Percentiles rank a stretch among this genome's conserved stretches.
Evolutionary conservation across 2,329 filamentous ascomycete genomes (phyloP).

Genomic region (Sarocladiaceae sp.): DNA sequence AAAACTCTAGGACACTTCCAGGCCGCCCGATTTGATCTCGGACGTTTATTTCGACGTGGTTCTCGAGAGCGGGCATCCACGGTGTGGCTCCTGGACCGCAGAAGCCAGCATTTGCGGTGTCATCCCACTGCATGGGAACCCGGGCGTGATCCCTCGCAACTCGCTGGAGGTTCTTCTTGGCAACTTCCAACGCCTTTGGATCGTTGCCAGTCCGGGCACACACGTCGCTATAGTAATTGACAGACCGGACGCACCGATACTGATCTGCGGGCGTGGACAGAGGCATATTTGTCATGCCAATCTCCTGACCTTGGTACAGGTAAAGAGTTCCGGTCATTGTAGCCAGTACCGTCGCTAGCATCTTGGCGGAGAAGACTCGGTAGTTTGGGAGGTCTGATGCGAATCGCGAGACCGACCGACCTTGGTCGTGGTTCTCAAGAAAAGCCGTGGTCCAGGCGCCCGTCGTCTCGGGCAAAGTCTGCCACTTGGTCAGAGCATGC

Average conservation of each 20-base stretch:
- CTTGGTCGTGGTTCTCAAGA: constrained; percentile 61
- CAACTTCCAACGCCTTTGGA: not conserved
- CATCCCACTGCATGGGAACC: not conserved
- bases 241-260: not conserved
- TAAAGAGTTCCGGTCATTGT: constrained; percentile 55
- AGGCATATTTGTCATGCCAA: constrained; percentile 58
- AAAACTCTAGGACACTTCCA: not conserved
- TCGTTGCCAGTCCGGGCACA: not conserved
- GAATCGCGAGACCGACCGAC: constrained; percentile 47
- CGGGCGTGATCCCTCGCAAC: not conserved
- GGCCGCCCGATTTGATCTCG: not conserved
- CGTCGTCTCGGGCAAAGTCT: too few species aligned
- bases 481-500: too few species aligned
- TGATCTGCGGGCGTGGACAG: not conserved
- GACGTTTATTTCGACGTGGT: not conserved
- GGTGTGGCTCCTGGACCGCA: not conserved
- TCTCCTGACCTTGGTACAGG: too few species aligned
- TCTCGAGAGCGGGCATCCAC: not conserved
- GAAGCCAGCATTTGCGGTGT: not conserved
- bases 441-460: constrained; percentile 59
- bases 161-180: not conserved
- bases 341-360: constrained; percentile 50
- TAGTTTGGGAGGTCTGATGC: constrained; percentile 30
- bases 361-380: constrained; percentile 48
- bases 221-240: not conserved